Evolutionary conservation across 2,329 filamentous ascomycete species (phyloP).

Genomic region (Aspergillus sergii): DNA sequence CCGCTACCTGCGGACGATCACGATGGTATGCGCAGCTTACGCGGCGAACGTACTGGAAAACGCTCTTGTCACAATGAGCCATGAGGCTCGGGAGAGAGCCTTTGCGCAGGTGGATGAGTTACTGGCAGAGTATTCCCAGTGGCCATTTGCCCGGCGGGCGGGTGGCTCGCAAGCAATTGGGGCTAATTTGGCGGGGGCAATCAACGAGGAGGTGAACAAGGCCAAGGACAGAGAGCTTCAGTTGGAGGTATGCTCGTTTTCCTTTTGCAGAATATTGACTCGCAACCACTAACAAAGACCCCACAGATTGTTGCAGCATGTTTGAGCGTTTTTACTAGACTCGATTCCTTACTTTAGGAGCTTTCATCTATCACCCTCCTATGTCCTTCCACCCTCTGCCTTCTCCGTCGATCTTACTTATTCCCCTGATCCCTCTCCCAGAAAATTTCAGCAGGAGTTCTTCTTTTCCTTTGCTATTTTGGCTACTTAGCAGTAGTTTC

Average conservation of each 20-base stretch:
- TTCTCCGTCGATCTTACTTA: slow-evolving; percentile 15
- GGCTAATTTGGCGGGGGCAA: slow-evolving; percentile 85
- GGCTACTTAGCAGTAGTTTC: slow-evolving; percentile 30
- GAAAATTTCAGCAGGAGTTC: slow-evolving; percentile 11
- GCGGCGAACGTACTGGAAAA: slow-evolving; percentile 98
- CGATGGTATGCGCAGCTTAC: slow-evolving; percentile 97
- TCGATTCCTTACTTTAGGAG: slow-evolving; percentile 84
- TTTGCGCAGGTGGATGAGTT: slow-evolving; percentile 98
- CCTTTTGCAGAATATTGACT: not conserved
- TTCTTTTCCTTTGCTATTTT: slow-evolving; percentile 18
- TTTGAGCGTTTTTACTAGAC: slow-evolving; percentile 93
- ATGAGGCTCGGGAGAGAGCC: slow-evolving; percentile 89
- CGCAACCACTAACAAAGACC: not conserved
- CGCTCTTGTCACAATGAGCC: slow-evolving; percentile 87
- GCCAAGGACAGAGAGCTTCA: slow-evolving; percentile 94
- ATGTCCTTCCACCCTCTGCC: slow-evolving; percentile 8
- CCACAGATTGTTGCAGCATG: slow-evolving; percentile 82
- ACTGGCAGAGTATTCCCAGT: slow-evolving; percentile 94
- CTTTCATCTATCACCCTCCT: slow-evolving; percentile 3
- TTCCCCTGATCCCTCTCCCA: slow-evolving; percentile 16
- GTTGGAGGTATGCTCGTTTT: slow-evolving; percentile 71
- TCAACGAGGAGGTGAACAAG: slow-evolving; percentile 82
- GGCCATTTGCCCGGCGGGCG: slow-evolving; percentile 84
- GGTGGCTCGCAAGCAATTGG: slow-evolving; percentile 81
- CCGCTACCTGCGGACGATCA: slow-evolving; percentile 84